Conservation (phyloP, 805 yeast genomes). For the Scheffersomyces coipomensis region DNA sequence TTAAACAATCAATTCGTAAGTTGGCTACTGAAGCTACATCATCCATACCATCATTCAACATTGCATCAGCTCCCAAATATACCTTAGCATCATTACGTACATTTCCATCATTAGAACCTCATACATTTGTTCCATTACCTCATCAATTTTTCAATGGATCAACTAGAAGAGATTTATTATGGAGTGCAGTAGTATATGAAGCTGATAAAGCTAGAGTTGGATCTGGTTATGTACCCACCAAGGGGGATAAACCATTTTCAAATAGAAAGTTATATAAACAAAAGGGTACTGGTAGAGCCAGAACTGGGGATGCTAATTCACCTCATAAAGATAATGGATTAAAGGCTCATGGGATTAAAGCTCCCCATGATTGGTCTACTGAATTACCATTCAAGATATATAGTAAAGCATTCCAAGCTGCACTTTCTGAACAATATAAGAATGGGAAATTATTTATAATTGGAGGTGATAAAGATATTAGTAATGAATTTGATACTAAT, state of each 20-base stretch:
- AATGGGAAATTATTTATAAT: slow-evolving; percentile 69
- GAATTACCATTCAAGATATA: slow-evolving; percentile 73
- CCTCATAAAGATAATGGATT: slow-evolving; percentile 91
- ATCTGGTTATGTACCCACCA: slow-evolving; percentile 79
- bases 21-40: slow-evolving; percentile 25
- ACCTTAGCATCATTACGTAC: slow-evolving; percentile 75
- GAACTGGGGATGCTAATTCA: slow-evolving; percentile 94
- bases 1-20: slow-evolving; percentile 24
- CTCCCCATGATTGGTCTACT: slow-evolving; percentile 87
- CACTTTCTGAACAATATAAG: slow-evolving; percentile 78
- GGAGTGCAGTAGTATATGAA: slow-evolving; percentile 94
- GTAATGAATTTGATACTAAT: slow-evolving; percentile 14
- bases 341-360: slow-evolving; percentile 82
- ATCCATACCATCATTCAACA: slow-evolving; percentile 14
- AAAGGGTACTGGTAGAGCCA: slow-evolving; percentile 93
- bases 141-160: slow-evolving; percentile 68
- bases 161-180: slow-evolving; percentile 83
- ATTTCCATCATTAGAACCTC: slow-evolving; percentile 92
- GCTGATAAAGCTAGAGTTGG: slow-evolving; percentile 89
- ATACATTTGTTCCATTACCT: slow-evolving; percentile 72
- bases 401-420: slow-evolving; percentile 72
- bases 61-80: slow-evolving; percentile 57
- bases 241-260: slow-evolving; percentile 83
- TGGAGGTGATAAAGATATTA: slow-evolving; percentile 45
- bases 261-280: slow-evolving; percentile 82